phyloP scores from a whole-genome alignment of 1,284 basidiomycete genomes.

The Laetiporus sulphureus region DNA sequence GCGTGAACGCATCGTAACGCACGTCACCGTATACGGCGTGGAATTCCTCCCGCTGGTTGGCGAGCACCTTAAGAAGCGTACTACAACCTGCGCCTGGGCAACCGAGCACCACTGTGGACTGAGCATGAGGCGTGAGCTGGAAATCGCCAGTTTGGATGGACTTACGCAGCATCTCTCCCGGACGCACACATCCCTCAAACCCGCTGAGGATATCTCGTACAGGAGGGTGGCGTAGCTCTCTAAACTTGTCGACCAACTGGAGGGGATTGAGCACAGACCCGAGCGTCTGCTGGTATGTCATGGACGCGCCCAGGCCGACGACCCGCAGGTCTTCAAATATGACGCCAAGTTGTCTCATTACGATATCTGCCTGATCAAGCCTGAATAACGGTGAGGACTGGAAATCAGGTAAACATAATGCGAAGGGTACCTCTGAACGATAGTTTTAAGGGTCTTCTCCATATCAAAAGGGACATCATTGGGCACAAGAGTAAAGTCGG shows the following conservation, averaged over 20 bases:
- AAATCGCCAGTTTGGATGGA: slow-evolving; percentile 6
- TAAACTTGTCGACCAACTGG: slow-evolving; percentile 20
- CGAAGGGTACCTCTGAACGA: slow-evolving; percentile 33
- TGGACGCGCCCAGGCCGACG: slow-evolving; percentile 36
- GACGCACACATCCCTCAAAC: slow-evolving; percentile 45
- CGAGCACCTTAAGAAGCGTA: slow-evolving; percentile 66
- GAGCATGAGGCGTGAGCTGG: neutral
- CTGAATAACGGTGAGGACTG: slow-evolving; percentile 21
- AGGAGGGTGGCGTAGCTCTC: slow-evolving; percentile 29
- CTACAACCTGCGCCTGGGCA: slow-evolving; percentile 66
- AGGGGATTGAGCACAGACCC: slow-evolving; percentile 35
- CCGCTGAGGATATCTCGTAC: slow-evolving; percentile 38
- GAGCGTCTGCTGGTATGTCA: slow-evolving; percentile 33
- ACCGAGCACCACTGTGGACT: slow-evolving; percentile 47
- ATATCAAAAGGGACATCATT: slow-evolving; percentile 38
- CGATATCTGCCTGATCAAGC: slow-evolving; percentile 36
- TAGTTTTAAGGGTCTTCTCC: slow-evolving; percentile 33
- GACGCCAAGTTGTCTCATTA: slow-evolving; percentile 41
- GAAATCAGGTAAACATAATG: neutral
- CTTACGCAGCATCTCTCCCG: slow-evolving; percentile 57
- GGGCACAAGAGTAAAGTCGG: slow-evolving; percentile 20
- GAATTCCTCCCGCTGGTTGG: slow-evolving; percentile 61
- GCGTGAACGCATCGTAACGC: slow-evolving; percentile 58
- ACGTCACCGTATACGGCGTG: slow-evolving; percentile 55
- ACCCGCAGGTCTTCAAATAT: slow-evolving; percentile 43